Evolutionary conservation across 2,329 filamentous ascomycete genomes (phyloP).

Genomic region (Penicillium concentricum): DNA sequence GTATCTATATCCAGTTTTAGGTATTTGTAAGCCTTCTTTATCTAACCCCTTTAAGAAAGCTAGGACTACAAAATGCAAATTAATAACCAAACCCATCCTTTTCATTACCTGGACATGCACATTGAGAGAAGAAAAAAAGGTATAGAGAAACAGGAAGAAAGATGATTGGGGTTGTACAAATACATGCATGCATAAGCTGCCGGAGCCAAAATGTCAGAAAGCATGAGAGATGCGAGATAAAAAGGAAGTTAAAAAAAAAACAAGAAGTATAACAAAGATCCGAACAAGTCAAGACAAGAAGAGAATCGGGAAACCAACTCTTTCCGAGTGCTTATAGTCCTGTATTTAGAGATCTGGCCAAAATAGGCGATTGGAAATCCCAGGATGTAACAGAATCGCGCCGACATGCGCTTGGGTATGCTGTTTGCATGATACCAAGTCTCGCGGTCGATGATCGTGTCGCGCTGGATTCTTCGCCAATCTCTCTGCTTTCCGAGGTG

Average conservation of each 20-base stretch:
- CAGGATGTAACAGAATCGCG: neutral
- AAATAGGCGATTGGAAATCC: neutral
- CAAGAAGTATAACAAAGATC: conserved; percentile 4
- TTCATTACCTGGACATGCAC: conserved; percentile 33
- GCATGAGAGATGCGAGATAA: conserved; percentile 25
- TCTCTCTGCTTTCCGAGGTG: conserved; percentile 19
- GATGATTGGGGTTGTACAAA: conserved; percentile 35
- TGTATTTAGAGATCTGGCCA: neutral
- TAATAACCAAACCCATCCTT: conserved; percentile 18
- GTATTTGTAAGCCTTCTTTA: neutral
- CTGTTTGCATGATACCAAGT: conserved; percentile 2
- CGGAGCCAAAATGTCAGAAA: conserved; percentile 27
- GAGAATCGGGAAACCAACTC: neutral
- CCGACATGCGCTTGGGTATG: neutral
- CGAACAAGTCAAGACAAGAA: neutral
- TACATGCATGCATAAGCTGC: conserved; percentile 40
- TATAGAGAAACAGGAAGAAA: conserved; percentile 22
- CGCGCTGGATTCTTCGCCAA: conserved; percentile 17
- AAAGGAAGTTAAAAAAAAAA: conserved; percentile 11
- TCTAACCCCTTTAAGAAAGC: neutral
- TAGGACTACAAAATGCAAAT: neutral
- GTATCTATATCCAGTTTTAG: neutral
- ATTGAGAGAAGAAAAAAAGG: conserved; percentile 15
- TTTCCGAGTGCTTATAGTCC: neutral
- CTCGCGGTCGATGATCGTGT: conserved; percentile 7